Base-by-base conservation (phyloP, 495 filamentous ascomycete species). In the Hyphodiscus hymeniophilus region DNA sequence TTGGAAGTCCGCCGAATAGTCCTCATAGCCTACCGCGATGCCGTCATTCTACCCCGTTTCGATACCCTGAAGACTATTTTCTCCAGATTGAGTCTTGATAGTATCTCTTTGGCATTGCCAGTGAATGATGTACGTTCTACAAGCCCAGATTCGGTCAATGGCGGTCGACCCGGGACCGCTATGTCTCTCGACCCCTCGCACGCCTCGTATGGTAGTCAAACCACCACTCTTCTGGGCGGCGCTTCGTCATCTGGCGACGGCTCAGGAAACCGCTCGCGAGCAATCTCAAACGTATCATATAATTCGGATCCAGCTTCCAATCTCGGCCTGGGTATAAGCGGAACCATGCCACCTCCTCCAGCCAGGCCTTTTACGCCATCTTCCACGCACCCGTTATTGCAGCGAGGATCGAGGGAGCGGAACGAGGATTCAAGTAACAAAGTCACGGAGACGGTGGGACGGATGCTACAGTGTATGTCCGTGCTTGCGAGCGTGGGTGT, bases 401-500 rank as follows among this genome's bases (percentile, higher is more conserved):
- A 38, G 12, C 23, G 45, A 13, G 46, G 43, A 3, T 15, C 31
- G 20, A 67, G 65, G 21, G 24, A 63, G 61, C 39, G 61, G 64
- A 76, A 72, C 40, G 73, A 80, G 52, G 86, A 89, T 56, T 42
- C 33, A 3, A 80, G 79, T n/a, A 86, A 89, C 20, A 82, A 90
- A 49, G 76, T 95, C 21, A 96, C 92, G 12, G 89, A 96, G 50
- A 94, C 88, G 45, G 91, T 95, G 7, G 92, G 88, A 1, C 74
- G 94, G 47, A 94, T 98, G 89, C 74, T 98, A 51, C 92, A 98
- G 66, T 98, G 94, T 60, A 82, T 98, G 63, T 86, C 81, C 56
- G 91, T 98, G 8, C 70, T 97, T 1, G 84, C 86, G 8, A 82
- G 81, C 53, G 77, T 94, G 11, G 72, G 71, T 16, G 60, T 59